These are phyloP conservation scores for Sphenostylis stenocarpa DNA, from an alignment of 306 rosid genomes.

Conservation along the genomic window DNA sequence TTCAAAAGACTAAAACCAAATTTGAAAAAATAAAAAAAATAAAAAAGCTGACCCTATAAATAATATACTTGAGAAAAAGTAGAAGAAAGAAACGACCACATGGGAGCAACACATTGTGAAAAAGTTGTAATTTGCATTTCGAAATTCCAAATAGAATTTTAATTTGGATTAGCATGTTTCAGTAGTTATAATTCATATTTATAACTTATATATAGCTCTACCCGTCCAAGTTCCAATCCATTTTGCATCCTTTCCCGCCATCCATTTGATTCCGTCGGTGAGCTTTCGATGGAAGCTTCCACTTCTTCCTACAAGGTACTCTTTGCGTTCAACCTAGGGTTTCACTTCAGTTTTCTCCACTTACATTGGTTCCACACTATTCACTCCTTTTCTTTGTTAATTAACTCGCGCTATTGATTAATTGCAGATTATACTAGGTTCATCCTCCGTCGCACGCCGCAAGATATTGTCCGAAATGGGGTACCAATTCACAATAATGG, in stretches of 20 bases:
- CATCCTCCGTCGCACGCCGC: slow-evolving; percentile 69
- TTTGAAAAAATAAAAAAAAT: too few relatives aligned
- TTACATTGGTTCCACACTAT: neutral
- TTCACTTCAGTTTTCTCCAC: neutral
- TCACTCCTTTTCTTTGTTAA: neutral
- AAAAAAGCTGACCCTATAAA: too few relatives aligned
- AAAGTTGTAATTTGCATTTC: too few relatives aligned
- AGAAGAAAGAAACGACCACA: too few relatives aligned
- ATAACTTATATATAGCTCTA: too few relatives aligned
- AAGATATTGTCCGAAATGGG: slow-evolving; percentile 80
- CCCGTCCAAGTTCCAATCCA: neutral
- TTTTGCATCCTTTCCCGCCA: slow-evolving; percentile 5
- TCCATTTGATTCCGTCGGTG: neutral
- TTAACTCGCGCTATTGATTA: neutral
- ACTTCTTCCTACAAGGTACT: slow-evolving; percentile 45
- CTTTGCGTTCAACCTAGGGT: slow-evolving; percentile 36
- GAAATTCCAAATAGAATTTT: too few relatives aligned
- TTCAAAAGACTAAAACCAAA: too few relatives aligned
- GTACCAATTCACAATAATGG: slow-evolving; percentile 65
- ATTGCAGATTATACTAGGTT: slow-evolving; percentile 74
- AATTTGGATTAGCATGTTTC: too few relatives aligned
- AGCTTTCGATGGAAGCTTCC: slow-evolving; percentile 39
- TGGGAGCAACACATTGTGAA: too few relatives aligned
- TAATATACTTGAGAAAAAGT: too few relatives aligned
- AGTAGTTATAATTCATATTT: too few relatives aligned